Conservation (phyloP, 768 basidiomycete genomes). For the Cystofilobasidium bisporidii region DNA sequence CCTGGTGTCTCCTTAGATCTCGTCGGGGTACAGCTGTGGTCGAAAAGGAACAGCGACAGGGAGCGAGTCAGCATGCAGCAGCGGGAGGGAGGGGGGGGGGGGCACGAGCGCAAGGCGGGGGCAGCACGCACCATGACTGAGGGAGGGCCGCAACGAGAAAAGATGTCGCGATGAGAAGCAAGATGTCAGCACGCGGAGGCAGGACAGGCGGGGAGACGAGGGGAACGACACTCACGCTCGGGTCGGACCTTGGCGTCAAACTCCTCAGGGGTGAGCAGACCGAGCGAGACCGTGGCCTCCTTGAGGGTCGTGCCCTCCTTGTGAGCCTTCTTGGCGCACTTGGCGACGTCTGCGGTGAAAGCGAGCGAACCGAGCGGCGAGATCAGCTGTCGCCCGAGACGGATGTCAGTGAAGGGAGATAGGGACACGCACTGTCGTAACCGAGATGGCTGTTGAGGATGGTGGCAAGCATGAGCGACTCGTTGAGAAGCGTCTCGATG, state of each 20-base stretch:
- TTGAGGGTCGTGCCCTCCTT: constrained; percentile 93
- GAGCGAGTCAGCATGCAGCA: too few relatives aligned
- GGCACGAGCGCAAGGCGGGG: background rate
- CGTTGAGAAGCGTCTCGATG: constrained; percentile 77
- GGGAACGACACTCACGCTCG: constrained; percentile 42
- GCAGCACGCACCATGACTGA: constrained; percentile 1
- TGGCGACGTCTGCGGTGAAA: constrained; percentile 70
- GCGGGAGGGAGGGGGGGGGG: background rate
- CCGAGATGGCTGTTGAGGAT: constrained; percentile 92
- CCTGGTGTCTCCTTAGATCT: background rate
- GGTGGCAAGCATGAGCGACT: constrained; percentile 95
- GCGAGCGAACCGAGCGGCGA: background rate
- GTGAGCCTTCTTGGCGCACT: constrained; percentile 99
- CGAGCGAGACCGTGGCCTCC: constrained; percentile 81
- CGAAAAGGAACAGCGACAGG: background rate
- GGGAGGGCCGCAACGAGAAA: background rate
- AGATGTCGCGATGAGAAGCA: background rate
- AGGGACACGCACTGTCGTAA: constrained; percentile 73
- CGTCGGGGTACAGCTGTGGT: constrained; percentile 4
- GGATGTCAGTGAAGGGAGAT: background rate
- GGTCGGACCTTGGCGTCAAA: constrained; percentile 74
- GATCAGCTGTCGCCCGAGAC: constrained; percentile 15
- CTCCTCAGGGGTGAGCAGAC: constrained; percentile 75
- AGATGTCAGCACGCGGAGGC: background rate
- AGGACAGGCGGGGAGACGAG: background rate